Base-by-base conservation (phyloP, 805 yeast genomes). In the Monosporozyma unispora region DNA sequence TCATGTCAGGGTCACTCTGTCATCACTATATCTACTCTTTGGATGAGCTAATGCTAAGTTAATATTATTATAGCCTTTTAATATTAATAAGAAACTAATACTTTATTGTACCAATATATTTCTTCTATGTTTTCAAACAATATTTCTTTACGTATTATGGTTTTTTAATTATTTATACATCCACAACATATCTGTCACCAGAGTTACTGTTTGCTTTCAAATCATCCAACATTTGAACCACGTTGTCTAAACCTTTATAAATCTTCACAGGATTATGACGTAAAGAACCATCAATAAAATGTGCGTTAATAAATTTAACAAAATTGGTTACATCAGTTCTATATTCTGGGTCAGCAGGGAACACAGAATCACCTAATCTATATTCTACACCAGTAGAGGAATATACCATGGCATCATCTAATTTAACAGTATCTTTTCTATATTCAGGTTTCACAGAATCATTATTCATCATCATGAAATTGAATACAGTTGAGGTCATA, bases 341-440 rank as follows among this genome's bases (percentile, higher is more conserved):
- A 44, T 54, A 57, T 18, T 43, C 58, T 53, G 50, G 56, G 29
- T 46, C 51, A 21, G 56, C 60, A 37, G 56, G 61, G 16, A 57
- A 49, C 43, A 19, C 45, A 8, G 42, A 2, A 12, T 55, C 57
- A 11, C 56, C 62, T 29, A 71, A 61, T 21, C 58, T 44, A 27
- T 63, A 54, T 11, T 60, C 64, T 16, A 60, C 59, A 48, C 75
- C 76, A 29, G 54, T 51, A 10, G 64, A 68, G 9, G 62, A 48
- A 47, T 73, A 74, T 7, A 69, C 70, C 31, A 72, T 49, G 1
- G 76, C 63, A 4, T 50, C 47, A n/a, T 59, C 62, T 35, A 64
- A 49, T 2, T 46, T 53, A 21, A 70, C 71, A 40, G 64, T 62
- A 6, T 56, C 55, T 38, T 58, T 54, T 56, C 69, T 67, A 35